Evolutionary conservation across 768 basidiomycete species (phyloP), one percentile per base, ranked within the genome.

Genomic region (Vararia minispora): DNA sequence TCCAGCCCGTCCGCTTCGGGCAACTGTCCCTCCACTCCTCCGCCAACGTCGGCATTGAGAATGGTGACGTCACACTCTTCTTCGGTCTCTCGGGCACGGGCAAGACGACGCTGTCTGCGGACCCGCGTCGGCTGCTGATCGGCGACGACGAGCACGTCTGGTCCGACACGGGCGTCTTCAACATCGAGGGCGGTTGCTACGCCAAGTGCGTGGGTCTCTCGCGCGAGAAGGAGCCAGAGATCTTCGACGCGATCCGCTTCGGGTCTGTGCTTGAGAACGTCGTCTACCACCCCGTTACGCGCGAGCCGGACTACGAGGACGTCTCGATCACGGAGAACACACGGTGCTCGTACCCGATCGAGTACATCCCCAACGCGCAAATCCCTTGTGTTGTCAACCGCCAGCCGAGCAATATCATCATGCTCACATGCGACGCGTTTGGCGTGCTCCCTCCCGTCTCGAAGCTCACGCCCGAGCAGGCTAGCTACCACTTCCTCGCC

Each of bases 131-230:
- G 44, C 66, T 85, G 37, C 77, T 99, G 44, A 98, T 98, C 49
- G 95, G 95, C 50, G 95, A 99, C 58, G 95, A 99, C 58, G 95
- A 98, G 64, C 95, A 99, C 58, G 95, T 99, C 54, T 99, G 95
- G 95, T 90, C 89, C 12, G 95, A 99, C 62, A 81, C 71, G 13
- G 95, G 95, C 55, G 94, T 99, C 44, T 99, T 99, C 79, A 98
- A 98, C 72, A 99, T 99, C 54, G 95, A 99, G 56, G 95, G 95
- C 46, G 95, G 95, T 35, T 99, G 95, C 63, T 99, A 98, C 58
- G 95, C 95, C 61, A 98, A 99, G 66, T 82, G 78, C 60, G 84
- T 98, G 68, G 95, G 95, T 69, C 78, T 99, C 43, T 90, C 90
- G 28, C 76, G 79, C 17, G 88, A 95, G 64, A 97, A 97, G 70